Conservation (phyloP, 345 rosid genomes). For the Carallia pectinifolia region DNA sequence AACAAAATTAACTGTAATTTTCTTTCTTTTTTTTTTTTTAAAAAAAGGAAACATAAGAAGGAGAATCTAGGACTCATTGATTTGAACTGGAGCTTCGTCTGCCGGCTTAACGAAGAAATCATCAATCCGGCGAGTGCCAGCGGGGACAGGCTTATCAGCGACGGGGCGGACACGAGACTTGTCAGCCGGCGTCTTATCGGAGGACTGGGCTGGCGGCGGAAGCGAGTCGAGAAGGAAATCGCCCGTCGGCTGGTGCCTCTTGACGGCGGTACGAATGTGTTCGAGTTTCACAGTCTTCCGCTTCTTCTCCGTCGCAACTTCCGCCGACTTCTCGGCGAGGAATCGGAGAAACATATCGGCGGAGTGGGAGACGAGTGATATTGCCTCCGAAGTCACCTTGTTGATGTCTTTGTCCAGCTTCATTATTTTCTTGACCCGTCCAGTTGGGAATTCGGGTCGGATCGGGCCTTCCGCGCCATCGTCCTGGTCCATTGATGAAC, state of each 20-base stretch:
- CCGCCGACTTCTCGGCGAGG: conserved; percentile 66
- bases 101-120: conserved; percentile 48
- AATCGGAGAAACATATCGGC: conserved; percentile 67
- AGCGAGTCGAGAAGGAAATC: conserved; percentile 92
- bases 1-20: not conserved
- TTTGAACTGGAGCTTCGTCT: conserved; percentile 36
- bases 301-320: conserved; percentile 59
- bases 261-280: conserved; percentile 60
- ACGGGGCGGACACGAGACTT: conserved; percentile 23
- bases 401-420: conserved; percentile 84
- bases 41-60: too few relatives aligned
- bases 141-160: conserved; percentile 35
- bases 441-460: conserved; percentile 55
- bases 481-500: conserved; percentile 60
- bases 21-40: too few relatives aligned
- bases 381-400: conserved; percentile 83
- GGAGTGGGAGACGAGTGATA: conserved; percentile 56
- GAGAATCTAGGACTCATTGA: conserved; percentile 26
- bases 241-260: conserved; percentile 69
- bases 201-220: conserved; percentile 44
- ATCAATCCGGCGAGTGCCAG: conserved; percentile 64
- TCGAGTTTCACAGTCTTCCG: conserved; percentile 67
- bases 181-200: conserved; percentile 20
- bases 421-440: conserved; percentile 78
- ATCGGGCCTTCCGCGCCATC: conserved; percentile 21